Evolutionary conservation across 768 basidiomycete species (phyloP).

Genomic region (Rhizopogon vesiculosus): DNA sequence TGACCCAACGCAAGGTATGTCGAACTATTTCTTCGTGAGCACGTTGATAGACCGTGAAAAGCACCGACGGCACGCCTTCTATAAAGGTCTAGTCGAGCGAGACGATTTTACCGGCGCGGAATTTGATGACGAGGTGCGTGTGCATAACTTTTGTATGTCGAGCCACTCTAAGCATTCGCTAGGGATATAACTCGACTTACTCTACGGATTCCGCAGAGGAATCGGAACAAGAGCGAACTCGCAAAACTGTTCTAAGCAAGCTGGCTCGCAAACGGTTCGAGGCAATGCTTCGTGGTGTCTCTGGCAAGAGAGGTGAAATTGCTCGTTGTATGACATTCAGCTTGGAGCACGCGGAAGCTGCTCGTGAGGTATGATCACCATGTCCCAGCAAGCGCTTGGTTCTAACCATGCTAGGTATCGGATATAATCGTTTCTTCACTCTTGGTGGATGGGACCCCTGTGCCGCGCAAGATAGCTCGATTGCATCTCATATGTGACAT

Average conservation of each 20-base stretch:
- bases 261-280: constrained; percentile 84
- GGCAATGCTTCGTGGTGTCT: constrained; percentile 82
- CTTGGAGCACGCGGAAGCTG: constrained; percentile 93
- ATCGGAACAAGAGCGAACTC: constrained; percentile 77
- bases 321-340: constrained; percentile 98
- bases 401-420: constrained; percentile 52
- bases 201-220: constrained; percentile 95
- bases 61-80: constrained; percentile 72
- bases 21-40: neutral
- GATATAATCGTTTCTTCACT: constrained; percentile 90
- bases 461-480: constrained; percentile 95
- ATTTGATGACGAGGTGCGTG: constrained; percentile 74
- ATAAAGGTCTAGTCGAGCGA: constrained; percentile 62
- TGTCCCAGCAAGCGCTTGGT: neutral
- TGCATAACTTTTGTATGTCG: neutral
- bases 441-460: constrained; percentile 85
- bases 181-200: constrained; percentile 87
- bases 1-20: constrained; percentile 52
- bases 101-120: constrained; percentile 53
- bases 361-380: constrained; percentile 64
- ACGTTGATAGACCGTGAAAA: constrained; percentile 20
- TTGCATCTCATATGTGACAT: constrained; percentile 97
- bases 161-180: neutral
- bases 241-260: constrained; percentile 74
- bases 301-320: constrained; percentile 84